These are phyloP conservation scores for Limnanthes douglasii DNA, from an alignment of 345 rosid genomes.

Conservation along the genomic window DNA sequence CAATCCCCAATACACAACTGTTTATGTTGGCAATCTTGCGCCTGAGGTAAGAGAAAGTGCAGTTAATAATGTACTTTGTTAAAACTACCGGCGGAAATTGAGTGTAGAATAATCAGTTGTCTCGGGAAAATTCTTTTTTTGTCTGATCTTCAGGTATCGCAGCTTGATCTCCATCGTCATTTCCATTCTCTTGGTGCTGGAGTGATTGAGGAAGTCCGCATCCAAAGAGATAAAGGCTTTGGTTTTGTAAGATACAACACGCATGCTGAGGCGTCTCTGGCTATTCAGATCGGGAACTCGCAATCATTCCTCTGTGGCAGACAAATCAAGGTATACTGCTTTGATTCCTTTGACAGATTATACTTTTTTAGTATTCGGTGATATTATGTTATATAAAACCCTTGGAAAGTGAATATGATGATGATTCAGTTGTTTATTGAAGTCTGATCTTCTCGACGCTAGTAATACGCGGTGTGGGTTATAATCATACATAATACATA, in stretches of 20 bases:
- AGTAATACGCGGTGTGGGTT: too few species aligned
- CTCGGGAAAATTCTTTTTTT: neutral
- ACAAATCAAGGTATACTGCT: conserved; percentile 49
- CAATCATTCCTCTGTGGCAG: conserved; percentile 46
- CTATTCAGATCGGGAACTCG: conserved; percentile 81
- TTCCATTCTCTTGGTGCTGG: conserved; percentile 72
- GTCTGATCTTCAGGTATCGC: conserved; percentile 40
- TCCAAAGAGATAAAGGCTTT: conserved; percentile 88
- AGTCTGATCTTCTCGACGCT: too few species aligned
- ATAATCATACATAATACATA: too few species aligned
- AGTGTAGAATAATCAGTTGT: neutral
- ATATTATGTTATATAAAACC: neutral
- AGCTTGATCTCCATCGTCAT: conserved; percentile 57
- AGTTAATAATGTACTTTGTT: conserved; percentile 18
- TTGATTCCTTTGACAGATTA: too few species aligned
- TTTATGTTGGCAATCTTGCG: conserved; percentile 91
- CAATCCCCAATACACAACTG: conserved; percentile 88
- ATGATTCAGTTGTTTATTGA: neutral
- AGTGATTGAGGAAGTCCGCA: conserved; percentile 81
- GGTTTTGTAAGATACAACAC: conserved; percentile 79
- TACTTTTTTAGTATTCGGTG: neutral
- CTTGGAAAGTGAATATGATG: neutral
- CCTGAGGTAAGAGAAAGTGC: conserved; percentile 84
- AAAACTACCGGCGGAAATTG: neutral
- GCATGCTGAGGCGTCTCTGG: conserved; percentile 73